Conservation (phyloP, 148 eudicot species). For the Euryodendron excelsum region DNA sequence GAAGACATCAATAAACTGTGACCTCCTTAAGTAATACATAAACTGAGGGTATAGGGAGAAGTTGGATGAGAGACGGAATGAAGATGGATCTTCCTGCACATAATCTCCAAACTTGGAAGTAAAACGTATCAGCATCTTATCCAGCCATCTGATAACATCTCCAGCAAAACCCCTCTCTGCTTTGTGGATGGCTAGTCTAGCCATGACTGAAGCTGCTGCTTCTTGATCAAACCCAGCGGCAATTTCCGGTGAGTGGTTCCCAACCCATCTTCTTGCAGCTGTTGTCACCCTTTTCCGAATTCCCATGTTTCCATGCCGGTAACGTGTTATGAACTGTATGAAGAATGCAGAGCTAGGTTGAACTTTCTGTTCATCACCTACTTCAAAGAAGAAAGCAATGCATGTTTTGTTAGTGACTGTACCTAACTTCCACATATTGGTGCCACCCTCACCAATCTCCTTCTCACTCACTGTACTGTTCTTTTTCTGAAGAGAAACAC, state of each 20-base stretch:
- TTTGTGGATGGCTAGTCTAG: slow-evolving; percentile 71
- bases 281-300: slow-evolving; percentile 83
- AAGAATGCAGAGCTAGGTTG: slow-evolving; percentile 89
- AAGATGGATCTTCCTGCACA: slow-evolving; percentile 79
- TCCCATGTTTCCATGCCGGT: slow-evolving; percentile 59
- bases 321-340: slow-evolving; percentile 85
- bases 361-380: slow-evolving; percentile 51
- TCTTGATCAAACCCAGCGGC: slow-evolving; percentile 93
- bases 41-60: slow-evolving; percentile 91
- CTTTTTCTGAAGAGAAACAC: slow-evolving; percentile 63
- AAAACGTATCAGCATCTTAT: slow-evolving; percentile 63
- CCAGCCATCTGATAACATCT: slow-evolving; percentile 89
- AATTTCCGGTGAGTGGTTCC: slow-evolving; percentile 66
- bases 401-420: slow-evolving; percentile 72
- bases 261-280: slow-evolving; percentile 94
- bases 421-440: slow-evolving; percentile 77
- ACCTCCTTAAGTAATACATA: slow-evolving; percentile 86
- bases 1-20: slow-evolving; percentile 89
- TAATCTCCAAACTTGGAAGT: slow-evolving; percentile 84
- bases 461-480: slow-evolving; percentile 66
- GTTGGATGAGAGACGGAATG: slow-evolving; percentile 83
- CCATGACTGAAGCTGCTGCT: slow-evolving; percentile 84
- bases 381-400: slow-evolving; percentile 84
- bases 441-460: slow-evolving; percentile 78
- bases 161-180: slow-evolving; percentile 53